Evolutionary conservation across 768 basidiomycete species (phyloP), one percentile per base, ranked within the genome.

Genomic region (Tricholoma terreum): DNA sequence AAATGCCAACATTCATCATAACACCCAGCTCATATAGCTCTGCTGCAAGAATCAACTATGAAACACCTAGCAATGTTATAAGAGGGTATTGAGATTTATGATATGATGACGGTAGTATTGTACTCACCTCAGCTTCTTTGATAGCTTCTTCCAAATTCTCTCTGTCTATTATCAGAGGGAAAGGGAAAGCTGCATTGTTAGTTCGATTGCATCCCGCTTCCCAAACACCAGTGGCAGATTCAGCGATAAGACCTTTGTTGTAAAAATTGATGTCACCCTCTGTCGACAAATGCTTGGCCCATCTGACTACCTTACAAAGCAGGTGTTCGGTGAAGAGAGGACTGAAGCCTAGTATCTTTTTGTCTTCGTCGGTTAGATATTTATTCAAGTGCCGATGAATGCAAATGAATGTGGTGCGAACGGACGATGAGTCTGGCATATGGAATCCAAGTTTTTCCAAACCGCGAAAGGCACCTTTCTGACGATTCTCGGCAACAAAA

Each of bases 401-500:
- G 33, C 46, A 45, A 5, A 45, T 30, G 40, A 63, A 63, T 21
- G 61, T 57, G n/a, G 48, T 42, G n/a, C 54, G 54, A 14, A 49
- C 46, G 12, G 57, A 53, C 15, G 43, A 17, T 8, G 52, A 55
- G 38, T 59, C 54, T 8, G 46, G 38, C 7, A 61, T 7, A 21
- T 53, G 43, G 49, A 63, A 63, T 2, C 62, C 62, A 14, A 61
- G 36, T 6, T 19, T 7, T 46, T 33, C 8, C 22, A 63, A 38
- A n/a, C 59, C 59, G 19, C 50, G 48, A 54, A 50, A 58, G 10
- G 62, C 57, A 3, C 62, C 62, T 12, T 58, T 36, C 6, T 56
- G 21, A 10, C 21, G 33, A 12, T 55, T 33, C 22, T 45, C 49
- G 17, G 50, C 31, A 19, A 61, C 55, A 59, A 59, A 63, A 17